Evolutionary conservation across 768 basidiomycete species (phyloP), one percentile per base, ranked within the genome.

Genomic region (Russula ochroleuca): DNA sequence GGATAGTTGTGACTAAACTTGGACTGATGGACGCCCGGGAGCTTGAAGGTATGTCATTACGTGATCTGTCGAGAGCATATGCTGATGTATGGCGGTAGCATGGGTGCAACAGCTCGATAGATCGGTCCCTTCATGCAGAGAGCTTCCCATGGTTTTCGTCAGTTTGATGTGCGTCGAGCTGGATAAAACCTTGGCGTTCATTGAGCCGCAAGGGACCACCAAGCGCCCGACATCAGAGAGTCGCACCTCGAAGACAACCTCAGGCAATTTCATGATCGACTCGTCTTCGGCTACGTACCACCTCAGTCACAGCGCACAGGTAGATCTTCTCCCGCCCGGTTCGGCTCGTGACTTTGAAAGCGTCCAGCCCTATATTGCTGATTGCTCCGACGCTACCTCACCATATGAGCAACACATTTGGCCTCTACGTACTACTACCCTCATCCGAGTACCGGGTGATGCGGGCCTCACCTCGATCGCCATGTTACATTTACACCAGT

Each of bases 1-100:
- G 87, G 57, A 75, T 94, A 13, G 85, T 88, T 10, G 78, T 94
- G 61, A 76, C 87, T 7, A 90, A 86, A 70, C 73, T 87, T 4
- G 92, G 92, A 0, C 62, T 74, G 11, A 84, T 93, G 78, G 72
- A 74, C 1, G 73, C 78, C 54, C 70, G 71, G 7, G 92, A 94
- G 70, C 72, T 91, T 23, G 78, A 85, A 68, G 86, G 92, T 91
- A 67, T 63, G 85, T 56, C 49, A 51, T 64, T 17, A 49, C 54
- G 57, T 38, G 53, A 47, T 31, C 28, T 11, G 62, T 33, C 23
- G 4, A 40, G 37, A 33, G 1, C 59, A 41, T 11, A 63, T 10
- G 7, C 57, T 31, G 33, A 63, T 45, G 48, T n/a, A 57, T 19
- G 13, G 56, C 41, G 43, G n/a, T 68, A 93, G 91, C 84, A 53